Evolutionary conservation across 2,329 filamentous ascomycete species (phyloP).

Genomic region (Xylaria sp.): DNA sequence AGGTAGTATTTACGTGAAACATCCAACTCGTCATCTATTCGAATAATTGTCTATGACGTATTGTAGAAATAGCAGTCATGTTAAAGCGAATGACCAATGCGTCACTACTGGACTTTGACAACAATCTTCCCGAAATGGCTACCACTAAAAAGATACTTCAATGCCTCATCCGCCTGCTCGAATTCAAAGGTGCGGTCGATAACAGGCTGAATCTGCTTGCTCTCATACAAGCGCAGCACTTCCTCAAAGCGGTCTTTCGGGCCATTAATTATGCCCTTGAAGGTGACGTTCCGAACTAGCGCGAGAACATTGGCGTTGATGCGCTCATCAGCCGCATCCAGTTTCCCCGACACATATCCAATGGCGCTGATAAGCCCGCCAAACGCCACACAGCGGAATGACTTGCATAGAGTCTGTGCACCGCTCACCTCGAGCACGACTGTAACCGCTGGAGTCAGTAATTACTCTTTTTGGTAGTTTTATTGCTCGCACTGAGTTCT

Average conservation of each 20-base stretch:
- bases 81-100: background rate
- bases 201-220: conserved; percentile 52
- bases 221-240: conserved; percentile 55
- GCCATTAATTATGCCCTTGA: conserved; percentile 61
- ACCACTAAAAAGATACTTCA: conserved; percentile 57
- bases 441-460: too few relatives aligned
- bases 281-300: conserved; percentile 44
- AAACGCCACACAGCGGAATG: conserved; percentile 58
- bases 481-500: too few relatives aligned
- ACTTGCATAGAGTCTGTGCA: conserved; percentile 56
- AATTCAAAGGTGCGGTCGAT: conserved; percentile 55
- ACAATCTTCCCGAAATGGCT: conserved; percentile 65
- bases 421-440: conserved; percentile 63
- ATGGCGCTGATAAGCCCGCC: conserved; percentile 58
- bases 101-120: conserved; percentile 45
- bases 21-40: background rate
- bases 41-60: background rate
- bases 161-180: conserved; percentile 53
- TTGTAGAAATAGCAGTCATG: background rate
- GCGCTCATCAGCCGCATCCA: conserved; percentile 50
- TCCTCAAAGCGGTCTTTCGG: conserved; percentile 62
- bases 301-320: conserved; percentile 61
- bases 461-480: too few relatives aligned
- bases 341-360: conserved; percentile 51
- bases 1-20: background rate